Percentiles rank a stretch among this genome's conserved stretches.
Conservation (phyloP, 176 grass and related monocot genomes). For the Lolium perenne region DNA sequence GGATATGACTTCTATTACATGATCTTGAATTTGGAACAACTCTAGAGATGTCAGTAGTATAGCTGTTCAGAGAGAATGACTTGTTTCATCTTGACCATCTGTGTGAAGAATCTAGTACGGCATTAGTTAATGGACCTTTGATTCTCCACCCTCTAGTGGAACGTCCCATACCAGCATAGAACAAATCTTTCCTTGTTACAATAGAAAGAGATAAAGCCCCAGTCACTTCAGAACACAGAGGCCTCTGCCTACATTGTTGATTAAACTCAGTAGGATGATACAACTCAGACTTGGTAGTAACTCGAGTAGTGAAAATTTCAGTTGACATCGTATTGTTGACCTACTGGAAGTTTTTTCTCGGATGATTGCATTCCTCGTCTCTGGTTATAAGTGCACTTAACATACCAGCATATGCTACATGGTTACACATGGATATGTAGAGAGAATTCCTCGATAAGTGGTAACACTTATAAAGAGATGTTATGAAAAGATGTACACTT, state of each 20-base stretch:
- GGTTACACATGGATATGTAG: not conserved
- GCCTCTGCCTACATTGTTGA: not conserved
- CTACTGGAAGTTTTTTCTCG: not conserved
- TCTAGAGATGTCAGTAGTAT: too few species aligned
- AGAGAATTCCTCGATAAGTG: not conserved
- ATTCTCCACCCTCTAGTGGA: not conserved
- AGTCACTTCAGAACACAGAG: not conserved
- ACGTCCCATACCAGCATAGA: not conserved
- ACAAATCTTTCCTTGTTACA: not conserved
- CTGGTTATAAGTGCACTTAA: not conserved
- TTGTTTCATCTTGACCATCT: constrained; percentile 1
- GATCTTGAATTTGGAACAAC: too few species aligned
- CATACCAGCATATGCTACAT: not conserved
- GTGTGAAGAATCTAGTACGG: not conserved
- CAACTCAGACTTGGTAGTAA: not conserved
- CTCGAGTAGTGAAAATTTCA: not conserved
- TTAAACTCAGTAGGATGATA: not conserved
- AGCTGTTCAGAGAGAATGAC: too few species aligned
- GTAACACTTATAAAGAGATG: not conserved
- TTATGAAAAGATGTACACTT: not conserved
- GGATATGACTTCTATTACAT: too few species aligned
- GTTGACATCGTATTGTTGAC: not conserved
- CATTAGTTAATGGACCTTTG: constrained; percentile 7
- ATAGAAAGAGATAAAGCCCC: not conserved
- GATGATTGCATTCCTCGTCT: not conserved